These are phyloP conservation scores for Monilinia aucupariae DNA, from an alignment of 2,329 filamentous ascomycete genomes.

Conservation along the genomic window DNA sequence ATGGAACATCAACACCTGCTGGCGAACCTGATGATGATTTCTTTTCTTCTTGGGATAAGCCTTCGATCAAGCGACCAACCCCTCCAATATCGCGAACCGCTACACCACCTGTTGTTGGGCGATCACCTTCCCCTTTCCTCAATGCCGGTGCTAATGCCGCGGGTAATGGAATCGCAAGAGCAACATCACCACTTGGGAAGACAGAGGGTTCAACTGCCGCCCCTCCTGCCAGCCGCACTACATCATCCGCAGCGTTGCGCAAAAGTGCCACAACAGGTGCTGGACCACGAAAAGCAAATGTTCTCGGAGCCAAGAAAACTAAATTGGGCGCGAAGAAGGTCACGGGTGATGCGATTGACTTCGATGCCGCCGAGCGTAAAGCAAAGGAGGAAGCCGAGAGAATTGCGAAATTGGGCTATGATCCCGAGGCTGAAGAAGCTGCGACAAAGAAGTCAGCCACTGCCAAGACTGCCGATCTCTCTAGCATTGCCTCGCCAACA, in stretches of 20 bases:
- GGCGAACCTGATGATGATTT: slow-evolving; percentile 86
- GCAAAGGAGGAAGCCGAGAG: slow-evolving; percentile 96
- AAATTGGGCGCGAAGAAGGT: slow-evolving; percentile 95
- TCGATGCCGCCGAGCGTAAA: slow-evolving; percentile 94
- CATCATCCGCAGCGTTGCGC: slow-evolving; percentile 73
- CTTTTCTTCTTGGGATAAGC: slow-evolving; percentile 99
- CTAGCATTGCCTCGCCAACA: slow-evolving; percentile 64
- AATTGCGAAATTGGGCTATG: slow-evolving; percentile 91
- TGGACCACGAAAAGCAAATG: slow-evolving; percentile 72
- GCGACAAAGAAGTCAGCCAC: slow-evolving; percentile 41
- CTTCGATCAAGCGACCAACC: slow-evolving; percentile 90
- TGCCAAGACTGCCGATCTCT: slow-evolving; percentile 43
- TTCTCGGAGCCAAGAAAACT: slow-evolving; percentile 79
- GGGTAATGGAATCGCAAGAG: slow-evolving; percentile 67
- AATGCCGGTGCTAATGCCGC: slow-evolving; percentile 61
- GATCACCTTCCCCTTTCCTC: slow-evolving; percentile 86
- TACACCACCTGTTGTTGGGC: slow-evolving; percentile 74
- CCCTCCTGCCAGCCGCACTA: slow-evolving; percentile 64
- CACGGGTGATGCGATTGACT: slow-evolving; percentile 74
- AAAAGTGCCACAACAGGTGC: slow-evolving; percentile 59
- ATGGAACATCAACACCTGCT: slow-evolving; percentile 69
- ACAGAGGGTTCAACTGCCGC: slow-evolving; percentile 47
- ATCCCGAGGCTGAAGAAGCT: slow-evolving; percentile 73
- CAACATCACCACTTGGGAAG: slow-evolving; percentile 74
- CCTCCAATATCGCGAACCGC: slow-evolving; percentile 86